Conservation (phyloP, 768 basidiomycete genomes). For the Russula sp. region DNA sequence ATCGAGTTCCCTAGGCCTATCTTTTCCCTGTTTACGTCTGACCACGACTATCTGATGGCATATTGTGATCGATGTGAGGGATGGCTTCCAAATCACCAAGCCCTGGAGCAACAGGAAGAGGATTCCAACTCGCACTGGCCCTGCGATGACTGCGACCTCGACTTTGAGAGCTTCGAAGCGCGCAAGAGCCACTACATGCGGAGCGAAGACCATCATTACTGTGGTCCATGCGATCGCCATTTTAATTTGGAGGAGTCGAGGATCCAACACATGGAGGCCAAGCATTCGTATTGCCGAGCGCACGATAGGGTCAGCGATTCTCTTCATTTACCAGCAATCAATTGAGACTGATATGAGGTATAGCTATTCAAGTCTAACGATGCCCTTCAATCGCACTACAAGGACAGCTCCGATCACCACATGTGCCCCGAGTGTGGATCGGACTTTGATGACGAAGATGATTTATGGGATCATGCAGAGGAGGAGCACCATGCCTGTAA, state of each 20-base stretch:
- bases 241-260: neutral
- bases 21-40: neutral
- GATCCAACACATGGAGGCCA: slow-evolving; percentile 24
- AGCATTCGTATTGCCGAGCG: neutral
- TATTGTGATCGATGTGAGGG: slow-evolving; percentile 1
- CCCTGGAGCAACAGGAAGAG: slow-evolving; percentile 26
- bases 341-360: neutral
- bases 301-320: slow-evolving; percentile 3
- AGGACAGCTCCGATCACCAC: neutral
- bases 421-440: neutral
- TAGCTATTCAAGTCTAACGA: neutral
- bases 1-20: neutral
- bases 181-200: neutral
- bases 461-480: slow-evolving; percentile 4
- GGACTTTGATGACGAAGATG: neutral
- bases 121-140: slow-evolving; percentile 33
- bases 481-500: slow-evolving; percentile 3
- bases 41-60: neutral
- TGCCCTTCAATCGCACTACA: neutral
- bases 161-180: slow-evolving; percentile 30
- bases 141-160: slow-evolving; percentile 40
- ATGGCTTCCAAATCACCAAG: slow-evolving; percentile 20
- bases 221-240: neutral
- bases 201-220: neutral
- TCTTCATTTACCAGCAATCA: slow-evolving; percentile 19